phyloP scores from a whole-genome alignment of 305 asterid genomes.

The Plantago lanceolata region DNA sequence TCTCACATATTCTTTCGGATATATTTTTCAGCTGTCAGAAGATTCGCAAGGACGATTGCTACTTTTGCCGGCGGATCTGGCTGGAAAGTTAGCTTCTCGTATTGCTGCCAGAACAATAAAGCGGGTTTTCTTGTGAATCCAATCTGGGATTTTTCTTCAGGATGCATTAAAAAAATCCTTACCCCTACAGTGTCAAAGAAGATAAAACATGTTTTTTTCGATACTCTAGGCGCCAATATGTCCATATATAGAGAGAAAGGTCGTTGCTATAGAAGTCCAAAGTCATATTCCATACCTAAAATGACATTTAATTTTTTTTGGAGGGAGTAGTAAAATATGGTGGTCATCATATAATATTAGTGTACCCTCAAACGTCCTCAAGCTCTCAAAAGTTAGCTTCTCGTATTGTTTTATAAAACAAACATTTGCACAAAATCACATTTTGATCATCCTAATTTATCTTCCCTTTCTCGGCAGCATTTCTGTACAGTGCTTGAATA shows the following conservation, averaged over 20 bases:
- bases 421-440: too few relatives aligned
- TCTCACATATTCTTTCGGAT: slow-evolving; percentile 5
- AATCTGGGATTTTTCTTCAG: neutral
- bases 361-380: too few relatives aligned
- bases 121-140: slow-evolving; percentile 51
- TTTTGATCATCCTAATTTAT: too few relatives aligned
- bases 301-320: too few relatives aligned
- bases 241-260: neutral
- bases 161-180: neutral
- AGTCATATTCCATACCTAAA: too few relatives aligned
- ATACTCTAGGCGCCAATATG: too few relatives aligned
- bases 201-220: neutral
- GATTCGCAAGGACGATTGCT: slow-evolving; percentile 57
- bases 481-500: too few relatives aligned
- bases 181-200: neutral
- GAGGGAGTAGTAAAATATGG: too few relatives aligned
- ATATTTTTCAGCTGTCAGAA: slow-evolving; percentile 68
- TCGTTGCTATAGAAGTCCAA: neutral
- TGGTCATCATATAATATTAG: too few relatives aligned
- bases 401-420: too few relatives aligned
- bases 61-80: slow-evolving; percentile 66
- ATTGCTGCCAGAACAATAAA: slow-evolving; percentile 70
- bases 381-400: too few relatives aligned
- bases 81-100: slow-evolving; percentile 66
- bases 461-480: too few relatives aligned